Evolutionary conservation across 192 early-diverging fungal species (phyloP).

Genomic region (Rhizoclosmatium globosum): DNA sequence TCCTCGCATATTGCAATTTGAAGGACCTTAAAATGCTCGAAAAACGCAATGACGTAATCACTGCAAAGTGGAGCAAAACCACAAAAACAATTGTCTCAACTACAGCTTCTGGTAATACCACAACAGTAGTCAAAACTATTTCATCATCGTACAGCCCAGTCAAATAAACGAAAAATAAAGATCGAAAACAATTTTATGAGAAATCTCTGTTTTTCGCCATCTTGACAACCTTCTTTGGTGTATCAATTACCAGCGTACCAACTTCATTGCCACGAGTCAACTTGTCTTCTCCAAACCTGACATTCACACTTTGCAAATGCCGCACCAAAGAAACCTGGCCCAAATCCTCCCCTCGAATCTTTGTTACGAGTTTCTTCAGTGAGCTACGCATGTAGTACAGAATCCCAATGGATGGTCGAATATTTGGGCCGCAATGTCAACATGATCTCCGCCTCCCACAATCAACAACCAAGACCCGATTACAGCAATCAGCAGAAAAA

Average conservation of each 20-base stretch:
- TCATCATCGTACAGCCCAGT: too few species aligned
- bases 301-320: background rate
- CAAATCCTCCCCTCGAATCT: constrained; percentile 1
- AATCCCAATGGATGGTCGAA: constrained; percentile 3
- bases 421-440: background rate
- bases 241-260: background rate
- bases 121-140: too few species aligned
- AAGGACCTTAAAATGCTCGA: too few species aligned
- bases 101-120: too few species aligned
- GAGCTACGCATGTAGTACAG: constrained; percentile 19
- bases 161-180: too few species aligned
- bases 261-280: background rate
- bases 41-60: too few species aligned
- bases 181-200: too few species aligned
- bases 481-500: background rate
- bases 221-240: constrained; percentile 15
- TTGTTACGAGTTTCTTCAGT: background rate
- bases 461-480: background rate
- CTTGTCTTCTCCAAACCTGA: constrained; percentile 16
- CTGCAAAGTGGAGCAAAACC: too few species aligned
- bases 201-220: constrained; percentile 1
- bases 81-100: too few species aligned
- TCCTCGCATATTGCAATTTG: too few species aligned
- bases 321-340: background rate
- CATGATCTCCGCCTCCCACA: background rate